Evolutionary conservation across 1,139 yeast genomes (phyloP).

Genomic region (Meyerozyma guilliermondii): DNA sequence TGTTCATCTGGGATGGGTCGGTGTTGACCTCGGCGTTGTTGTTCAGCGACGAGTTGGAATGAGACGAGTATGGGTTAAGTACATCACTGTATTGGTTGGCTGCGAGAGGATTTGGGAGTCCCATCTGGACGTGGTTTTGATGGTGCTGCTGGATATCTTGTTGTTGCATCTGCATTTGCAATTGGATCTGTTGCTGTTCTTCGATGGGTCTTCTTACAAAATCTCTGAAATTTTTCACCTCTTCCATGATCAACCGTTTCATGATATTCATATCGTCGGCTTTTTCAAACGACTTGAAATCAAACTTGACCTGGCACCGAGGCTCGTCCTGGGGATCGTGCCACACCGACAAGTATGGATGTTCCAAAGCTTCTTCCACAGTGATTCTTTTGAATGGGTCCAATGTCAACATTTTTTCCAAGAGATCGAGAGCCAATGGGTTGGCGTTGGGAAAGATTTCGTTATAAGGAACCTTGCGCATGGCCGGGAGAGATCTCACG

Average conservation of each 20-base stretch:
- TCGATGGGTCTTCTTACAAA: conserved; percentile 75
- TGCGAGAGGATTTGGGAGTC: conserved; percentile 1
- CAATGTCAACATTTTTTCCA: conserved; percentile 76
- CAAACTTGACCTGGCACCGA: conserved; percentile 74
- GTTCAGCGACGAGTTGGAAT: background rate
- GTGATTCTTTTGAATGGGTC: conserved; percentile 86
- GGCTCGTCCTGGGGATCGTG: conserved; percentile 97
- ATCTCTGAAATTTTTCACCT: conserved; percentile 74
- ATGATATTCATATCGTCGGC: conserved; percentile 76
- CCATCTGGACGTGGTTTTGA: conserved; percentile 6
- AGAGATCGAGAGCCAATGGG: conserved; percentile 78
- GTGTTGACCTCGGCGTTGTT: conserved; percentile 28
- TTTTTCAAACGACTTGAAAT: conserved; percentile 78
- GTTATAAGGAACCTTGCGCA: conserved; percentile 75
- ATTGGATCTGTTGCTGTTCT: conserved; percentile 52
- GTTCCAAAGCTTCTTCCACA: conserved; percentile 83
- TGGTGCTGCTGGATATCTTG: conserved; percentile 21
- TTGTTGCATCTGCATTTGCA: conserved; percentile 32
- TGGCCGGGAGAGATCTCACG: conserved; percentile 77
- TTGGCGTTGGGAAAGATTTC: conserved; percentile 79
- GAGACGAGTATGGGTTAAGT: conserved; percentile 5
- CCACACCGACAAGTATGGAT: conserved; percentile 89
- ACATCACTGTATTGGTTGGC: conserved; percentile 8
- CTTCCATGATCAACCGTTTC: conserved; percentile 74
- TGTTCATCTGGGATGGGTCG: conserved; percentile 18